phyloP scores from a whole-genome alignment of 1,139 yeast genomes.

The Suhomyces anneliseae region DNA sequence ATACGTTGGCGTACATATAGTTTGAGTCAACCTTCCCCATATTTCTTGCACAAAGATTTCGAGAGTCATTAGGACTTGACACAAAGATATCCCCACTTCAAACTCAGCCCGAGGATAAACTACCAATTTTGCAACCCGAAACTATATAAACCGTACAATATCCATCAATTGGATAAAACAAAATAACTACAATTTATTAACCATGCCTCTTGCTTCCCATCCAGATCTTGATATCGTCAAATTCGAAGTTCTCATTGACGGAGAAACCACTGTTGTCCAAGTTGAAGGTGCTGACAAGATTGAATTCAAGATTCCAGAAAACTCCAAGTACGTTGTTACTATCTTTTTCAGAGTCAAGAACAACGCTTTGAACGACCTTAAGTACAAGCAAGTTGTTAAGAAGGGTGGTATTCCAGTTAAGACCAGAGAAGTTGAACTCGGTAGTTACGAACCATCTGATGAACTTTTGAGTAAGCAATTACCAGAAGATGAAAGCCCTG shows the following conservation, averaged over 20 bases:
- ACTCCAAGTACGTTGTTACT: slow-evolving; percentile 35
- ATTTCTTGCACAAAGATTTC: too few species aligned
- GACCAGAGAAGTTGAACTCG: slow-evolving; percentile 32
- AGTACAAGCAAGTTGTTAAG: slow-evolving; percentile 39
- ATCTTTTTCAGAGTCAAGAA: slow-evolving; percentile 36
- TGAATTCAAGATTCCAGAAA: slow-evolving; percentile 39
- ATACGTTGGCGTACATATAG: too few species aligned
- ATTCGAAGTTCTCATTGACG: slow-evolving; percentile 34
- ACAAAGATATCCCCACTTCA: slow-evolving; percentile 3
- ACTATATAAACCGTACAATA: background rate
- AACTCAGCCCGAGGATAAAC: slow-evolving; percentile 2
- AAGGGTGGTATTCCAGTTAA: slow-evolving; percentile 41
- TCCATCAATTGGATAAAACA: background rate
- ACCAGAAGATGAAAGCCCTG: slow-evolving; percentile 42
- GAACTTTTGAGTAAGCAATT: slow-evolving; percentile 30
- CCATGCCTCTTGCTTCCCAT: slow-evolving; percentile 18
- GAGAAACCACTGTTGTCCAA: slow-evolving; percentile 28
- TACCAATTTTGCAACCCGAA: background rate
- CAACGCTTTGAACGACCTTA: slow-evolving; percentile 32
- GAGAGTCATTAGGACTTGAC: background rate
- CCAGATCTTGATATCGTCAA: slow-evolving; percentile 38
- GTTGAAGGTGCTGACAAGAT: slow-evolving; percentile 33
- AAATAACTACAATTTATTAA: background rate
- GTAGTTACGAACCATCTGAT: slow-evolving; percentile 33
- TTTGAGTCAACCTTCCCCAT: too few species aligned